phyloP scores from a whole-genome alignment of 192 early-diverging fungal genomes.

The Lunasporangiospora selenospora region DNA sequence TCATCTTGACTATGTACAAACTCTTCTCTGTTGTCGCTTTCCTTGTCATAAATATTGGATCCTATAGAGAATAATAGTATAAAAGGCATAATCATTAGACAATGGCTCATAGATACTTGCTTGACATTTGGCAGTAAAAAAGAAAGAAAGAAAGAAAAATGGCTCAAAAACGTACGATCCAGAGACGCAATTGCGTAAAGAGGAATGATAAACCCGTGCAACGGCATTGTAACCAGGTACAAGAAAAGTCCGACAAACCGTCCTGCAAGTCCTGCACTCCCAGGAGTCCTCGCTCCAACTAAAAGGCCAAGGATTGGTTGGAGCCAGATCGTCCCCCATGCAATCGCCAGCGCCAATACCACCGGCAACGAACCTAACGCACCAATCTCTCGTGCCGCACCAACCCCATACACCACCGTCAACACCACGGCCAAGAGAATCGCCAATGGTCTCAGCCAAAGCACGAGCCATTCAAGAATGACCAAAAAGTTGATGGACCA shows the following conservation, averaged over 20 bases:
- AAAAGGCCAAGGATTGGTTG: conserved; percentile 11
- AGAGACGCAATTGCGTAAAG: neutral
- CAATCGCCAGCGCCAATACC: conserved; percentile 5
- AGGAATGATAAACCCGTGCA: neutral
- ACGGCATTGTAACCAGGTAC: neutral
- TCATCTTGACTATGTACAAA: no score
- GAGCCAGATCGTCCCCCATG: neutral
- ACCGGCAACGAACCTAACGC: conserved; percentile 6
- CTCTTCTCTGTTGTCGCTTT: no score
- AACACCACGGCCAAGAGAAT: neutral
- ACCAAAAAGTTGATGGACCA: conserved; percentile 16
- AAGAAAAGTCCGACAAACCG: neutral
- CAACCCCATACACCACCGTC: conserved; percentile 3
- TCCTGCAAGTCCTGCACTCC: neutral
- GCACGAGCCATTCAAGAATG: conserved; percentile 3
- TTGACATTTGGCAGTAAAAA: no score
- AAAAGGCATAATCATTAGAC: no score
- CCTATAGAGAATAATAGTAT: no score
- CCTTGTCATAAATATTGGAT: no score
- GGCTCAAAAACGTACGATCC: conserved; percentile 14
- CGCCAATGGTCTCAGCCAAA: conserved; percentile 6
- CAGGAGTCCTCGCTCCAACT: neutral
- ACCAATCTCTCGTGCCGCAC: neutral
- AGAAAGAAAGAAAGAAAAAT: no score
- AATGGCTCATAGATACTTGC: no score